Conservation (phyloP, 352 stramenopile species). For the Globisporangium spinosum region DNA sequence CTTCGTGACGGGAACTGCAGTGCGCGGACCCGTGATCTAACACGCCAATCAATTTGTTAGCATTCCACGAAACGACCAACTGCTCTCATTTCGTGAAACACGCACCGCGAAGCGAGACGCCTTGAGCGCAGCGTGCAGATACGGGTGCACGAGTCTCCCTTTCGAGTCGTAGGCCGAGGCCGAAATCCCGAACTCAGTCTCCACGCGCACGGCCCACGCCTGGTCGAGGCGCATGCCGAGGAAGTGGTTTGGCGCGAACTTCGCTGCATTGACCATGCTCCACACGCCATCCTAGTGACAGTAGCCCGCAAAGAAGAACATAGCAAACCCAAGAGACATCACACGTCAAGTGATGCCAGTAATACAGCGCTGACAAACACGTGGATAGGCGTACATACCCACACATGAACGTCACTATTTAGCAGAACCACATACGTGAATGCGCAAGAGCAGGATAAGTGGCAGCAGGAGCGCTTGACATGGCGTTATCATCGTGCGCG, state of each 20-base stretch:
- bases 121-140: conserved; percentile 31
- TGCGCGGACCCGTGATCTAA: conserved; percentile 27
- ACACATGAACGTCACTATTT: background rate
- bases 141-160: conserved; percentile 25
- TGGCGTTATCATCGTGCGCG: background rate
- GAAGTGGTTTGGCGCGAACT: conserved; percentile 34
- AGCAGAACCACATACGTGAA: background rate
- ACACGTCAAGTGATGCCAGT: background rate
- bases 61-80: no score
- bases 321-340: conserved; percentile 1
- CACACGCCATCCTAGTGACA: background rate
- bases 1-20: conserved; percentile 15
- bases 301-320: no score
- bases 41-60: no score
- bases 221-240: conserved; percentile 40
- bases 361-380: background rate
- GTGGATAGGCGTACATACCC: background rate
- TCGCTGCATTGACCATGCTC: conserved; percentile 6
- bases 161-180: conserved; percentile 19
- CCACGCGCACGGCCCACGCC: conserved; percentile 27
- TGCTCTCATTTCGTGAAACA: background rate
- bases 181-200: conserved; percentile 28
- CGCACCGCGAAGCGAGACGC: conserved; percentile 30
- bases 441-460: background rate
- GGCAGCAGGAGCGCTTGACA: background rate